Conservation (phyloP, 139 green algal species). For the Chlorella vulgaris region DNA sequence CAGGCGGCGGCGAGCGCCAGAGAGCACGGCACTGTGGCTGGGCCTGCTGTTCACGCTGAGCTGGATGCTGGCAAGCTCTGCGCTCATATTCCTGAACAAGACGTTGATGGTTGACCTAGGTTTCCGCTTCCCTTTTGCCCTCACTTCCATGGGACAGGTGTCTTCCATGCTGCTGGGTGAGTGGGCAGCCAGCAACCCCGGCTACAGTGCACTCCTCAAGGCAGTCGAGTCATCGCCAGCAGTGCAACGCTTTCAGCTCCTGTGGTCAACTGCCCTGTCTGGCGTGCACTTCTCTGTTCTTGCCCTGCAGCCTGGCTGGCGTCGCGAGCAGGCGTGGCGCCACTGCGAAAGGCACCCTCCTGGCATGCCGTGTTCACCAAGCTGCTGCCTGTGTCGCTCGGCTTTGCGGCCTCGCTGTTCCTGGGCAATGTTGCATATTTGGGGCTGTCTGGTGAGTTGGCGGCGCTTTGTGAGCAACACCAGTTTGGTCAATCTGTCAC, state of each 20-base stretch:
- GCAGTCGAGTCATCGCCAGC: too few relatives aligned
- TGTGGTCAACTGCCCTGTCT: neutral
- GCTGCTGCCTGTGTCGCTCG: constrained; percentile 33
- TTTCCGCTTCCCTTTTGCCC: constrained; percentile 35
- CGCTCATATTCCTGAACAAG: constrained; percentile 38
- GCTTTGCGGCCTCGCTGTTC: constrained; percentile 42
- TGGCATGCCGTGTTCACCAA: neutral
- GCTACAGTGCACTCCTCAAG: too few relatives aligned
- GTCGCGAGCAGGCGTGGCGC: neutral
- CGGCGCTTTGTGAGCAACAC: neutral
- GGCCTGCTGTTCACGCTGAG: constrained; percentile 14
- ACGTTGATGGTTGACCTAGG: constrained; percentile 31
- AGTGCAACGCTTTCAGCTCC: neutral
- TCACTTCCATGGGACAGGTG: constrained; percentile 23
- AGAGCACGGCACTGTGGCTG: neutral
- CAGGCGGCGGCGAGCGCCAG: neutral
- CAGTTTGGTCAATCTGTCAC: too few relatives aligned
- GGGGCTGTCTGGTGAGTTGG: constrained; percentile 37
- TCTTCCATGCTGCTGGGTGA: constrained; percentile 11
- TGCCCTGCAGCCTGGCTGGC: neutral
- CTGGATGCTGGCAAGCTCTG: constrained; percentile 33
- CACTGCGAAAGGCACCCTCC: neutral
- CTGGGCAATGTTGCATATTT: constrained; percentile 54
- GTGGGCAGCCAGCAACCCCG: neutral
- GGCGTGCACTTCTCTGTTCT: neutral